A percentile compares a stretch with the other conserved stretches of the same genome.
Evolutionary conservation across 148 eudicot genomes (phyloP).

Genomic region (Talinum fruticosum): DNA sequence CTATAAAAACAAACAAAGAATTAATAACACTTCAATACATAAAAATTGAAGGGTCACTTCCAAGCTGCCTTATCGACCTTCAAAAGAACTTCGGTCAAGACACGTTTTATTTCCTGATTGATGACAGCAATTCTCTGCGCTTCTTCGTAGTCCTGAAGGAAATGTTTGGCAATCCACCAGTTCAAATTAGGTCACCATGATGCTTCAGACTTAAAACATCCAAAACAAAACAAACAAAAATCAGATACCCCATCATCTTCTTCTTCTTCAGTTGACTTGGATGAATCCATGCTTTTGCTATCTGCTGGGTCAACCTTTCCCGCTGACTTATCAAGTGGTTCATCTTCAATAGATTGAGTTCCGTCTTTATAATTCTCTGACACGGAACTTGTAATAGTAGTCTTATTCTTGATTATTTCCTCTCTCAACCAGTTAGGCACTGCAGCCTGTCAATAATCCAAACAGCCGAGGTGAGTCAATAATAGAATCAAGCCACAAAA

Average conservation of each 20-base stretch:
- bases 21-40: constrained; percentile 21
- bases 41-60: neutral
- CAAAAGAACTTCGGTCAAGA: constrained; percentile 88
- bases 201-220: neutral
- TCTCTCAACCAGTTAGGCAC: constrained; percentile 98
- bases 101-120: constrained; percentile 93
- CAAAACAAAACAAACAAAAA: constrained; percentile 17
- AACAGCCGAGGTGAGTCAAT: constrained; percentile 1
- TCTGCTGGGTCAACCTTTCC: constrained; percentile 67
- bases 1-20: constrained; percentile 37
- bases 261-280: constrained; percentile 81
- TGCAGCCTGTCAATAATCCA: constrained; percentile 57
- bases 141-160: constrained; percentile 66
- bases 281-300: constrained; percentile 75
- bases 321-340: constrained; percentile 43
- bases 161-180: constrained; percentile 11
- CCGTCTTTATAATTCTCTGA: constrained; percentile 50
- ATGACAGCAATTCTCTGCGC: constrained; percentile 77
- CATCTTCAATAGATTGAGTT: constrained; percentile 64
- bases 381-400: constrained; percentile 56
- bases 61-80: constrained; percentile 49
- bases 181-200: constrained; percentile 6
- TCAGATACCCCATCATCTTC: constrained; percentile 54
- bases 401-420: constrained; percentile 89
- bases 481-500: neutral